phyloP scores from a whole-genome alignment of 441 rosid genomes.

The Iberis amara region DNA sequence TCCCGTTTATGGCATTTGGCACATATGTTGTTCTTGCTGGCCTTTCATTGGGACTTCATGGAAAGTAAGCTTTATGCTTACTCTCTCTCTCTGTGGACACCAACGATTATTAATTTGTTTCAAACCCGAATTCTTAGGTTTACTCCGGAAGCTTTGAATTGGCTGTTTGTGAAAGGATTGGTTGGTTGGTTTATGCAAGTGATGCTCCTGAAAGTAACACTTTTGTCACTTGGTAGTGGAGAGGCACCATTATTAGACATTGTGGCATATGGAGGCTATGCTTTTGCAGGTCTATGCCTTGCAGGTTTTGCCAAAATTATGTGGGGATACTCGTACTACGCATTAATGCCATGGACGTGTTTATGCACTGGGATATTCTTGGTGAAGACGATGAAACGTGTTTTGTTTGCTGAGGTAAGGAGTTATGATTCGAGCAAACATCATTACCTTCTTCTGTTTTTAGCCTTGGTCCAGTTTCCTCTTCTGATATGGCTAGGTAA shows the following conservation, averaged over 20 bases:
- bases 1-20: constrained; percentile 94
- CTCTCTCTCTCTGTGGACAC: not conserved
- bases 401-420: constrained; percentile 71
- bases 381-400: constrained; percentile 90
- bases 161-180: constrained; percentile 82
- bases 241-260: constrained; percentile 82
- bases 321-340: constrained; percentile 62
- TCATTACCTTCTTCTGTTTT: constrained; percentile 66
- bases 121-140: constrained; percentile 39
- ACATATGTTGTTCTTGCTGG: constrained; percentile 93
- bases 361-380: constrained; percentile 76
- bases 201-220: constrained; percentile 58
- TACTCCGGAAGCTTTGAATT: constrained; percentile 78
- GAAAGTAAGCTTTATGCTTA: constrained; percentile 51
- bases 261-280: constrained; percentile 84
- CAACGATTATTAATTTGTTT: not conserved
- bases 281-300: constrained; percentile 58
- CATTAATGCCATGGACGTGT: constrained; percentile 71
- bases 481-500: constrained; percentile 82
- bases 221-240: constrained; percentile 70
- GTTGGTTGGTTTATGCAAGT: constrained; percentile 85
- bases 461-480: constrained; percentile 80
- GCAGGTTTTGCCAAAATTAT: constrained; percentile 53
- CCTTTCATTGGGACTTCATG: constrained; percentile 68
- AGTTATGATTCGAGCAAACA: constrained; percentile 65